These are phyloP conservation scores for Thelonectria blattea DNA, from an alignment of 2,329 filamentous ascomycete genomes.

Conservation along the genomic window DNA sequence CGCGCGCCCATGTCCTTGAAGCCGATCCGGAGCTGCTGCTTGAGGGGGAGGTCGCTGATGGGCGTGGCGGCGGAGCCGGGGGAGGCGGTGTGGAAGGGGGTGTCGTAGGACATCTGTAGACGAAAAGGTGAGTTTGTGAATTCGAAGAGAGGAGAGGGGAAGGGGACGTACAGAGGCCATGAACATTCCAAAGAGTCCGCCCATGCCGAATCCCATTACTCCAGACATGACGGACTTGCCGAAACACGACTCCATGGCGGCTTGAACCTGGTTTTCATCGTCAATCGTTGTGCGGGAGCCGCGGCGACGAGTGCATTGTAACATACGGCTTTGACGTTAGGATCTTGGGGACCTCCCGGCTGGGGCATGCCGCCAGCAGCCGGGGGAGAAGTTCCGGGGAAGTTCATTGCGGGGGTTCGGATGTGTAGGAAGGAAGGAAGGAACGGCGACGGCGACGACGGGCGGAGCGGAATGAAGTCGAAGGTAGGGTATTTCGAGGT, in stretches of 20 bases:
- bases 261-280: conserved; percentile 68
- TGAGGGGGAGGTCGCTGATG: conserved; percentile 72
- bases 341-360: conserved; percentile 51
- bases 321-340: conserved; percentile 58
- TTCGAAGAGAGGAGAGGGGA: too few relatives aligned
- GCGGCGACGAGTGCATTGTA: conserved; percentile 6
- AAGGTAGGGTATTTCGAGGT: conserved; percentile 26
- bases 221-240: conserved; percentile 89
- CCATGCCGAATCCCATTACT: conserved; percentile 91
- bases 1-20: conserved; percentile 94
- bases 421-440: conserved; percentile 1
- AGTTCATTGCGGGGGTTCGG: conserved; percentile 45
- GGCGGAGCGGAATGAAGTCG: conserved; percentile 2
- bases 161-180: conserved; percentile 83
- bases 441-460: not conserved
- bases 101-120: conserved; percentile 94
- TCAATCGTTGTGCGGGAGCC: conserved; percentile 9
- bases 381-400: conserved; percentile 42
- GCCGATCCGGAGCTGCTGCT: conserved; percentile 81
- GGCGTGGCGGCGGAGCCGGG: conserved; percentile 49
- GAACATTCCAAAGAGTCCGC: conserved; percentile 93
- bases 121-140: too few relatives aligned
- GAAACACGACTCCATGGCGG: conserved; percentile 88
- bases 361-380: conserved; percentile 32
- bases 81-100: conserved; percentile 69